Conservation (phyloP, 768 basidiomycete species). For the Rhodotorula babjevae region DNA sequence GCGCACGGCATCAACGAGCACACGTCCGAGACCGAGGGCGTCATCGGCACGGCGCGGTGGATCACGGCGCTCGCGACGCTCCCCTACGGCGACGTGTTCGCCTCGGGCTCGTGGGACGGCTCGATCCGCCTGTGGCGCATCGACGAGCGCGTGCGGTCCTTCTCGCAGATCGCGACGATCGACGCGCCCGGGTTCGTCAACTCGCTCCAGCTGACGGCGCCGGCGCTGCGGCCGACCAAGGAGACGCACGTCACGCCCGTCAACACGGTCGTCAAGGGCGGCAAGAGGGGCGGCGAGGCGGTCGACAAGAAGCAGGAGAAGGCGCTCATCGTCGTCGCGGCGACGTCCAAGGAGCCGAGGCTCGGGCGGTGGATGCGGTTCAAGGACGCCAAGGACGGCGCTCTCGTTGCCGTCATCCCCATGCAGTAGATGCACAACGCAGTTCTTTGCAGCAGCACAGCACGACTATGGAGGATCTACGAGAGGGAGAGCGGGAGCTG, state of each 20-base stretch:
- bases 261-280: conserved; percentile 49
- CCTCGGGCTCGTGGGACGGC: conserved; percentile 92
- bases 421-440: conserved; percentile 4
- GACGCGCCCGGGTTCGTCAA: conserved; percentile 74
- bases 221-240: conserved; percentile 20
- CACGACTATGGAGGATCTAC: background rate
- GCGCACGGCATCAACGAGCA: conserved; percentile 80
- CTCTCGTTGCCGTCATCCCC: conserved; percentile 54
- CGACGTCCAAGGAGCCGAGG: conserved; percentile 79
- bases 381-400: conserved; percentile 65
- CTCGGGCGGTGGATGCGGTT: conserved; percentile 81
- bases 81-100: conserved; percentile 84
- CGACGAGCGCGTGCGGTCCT: conserved; percentile 69
- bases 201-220: conserved; percentile 68
- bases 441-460: background rate
- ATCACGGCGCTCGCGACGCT: conserved; percentile 76
- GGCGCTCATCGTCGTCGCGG: conserved; percentile 60
- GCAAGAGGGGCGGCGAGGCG: conserved; percentile 36
- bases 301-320: conserved; percentile 39
- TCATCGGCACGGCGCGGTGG: conserved; percentile 78
- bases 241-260: conserved; percentile 50
- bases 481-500: background rate
- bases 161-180: conserved; percentile 50
- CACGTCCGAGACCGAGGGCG: conserved; percentile 66
- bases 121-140: conserved; percentile 85